Conservation (phyloP, 176 grass and related monocot genomes). For the Oryza meridionalis region DNA sequence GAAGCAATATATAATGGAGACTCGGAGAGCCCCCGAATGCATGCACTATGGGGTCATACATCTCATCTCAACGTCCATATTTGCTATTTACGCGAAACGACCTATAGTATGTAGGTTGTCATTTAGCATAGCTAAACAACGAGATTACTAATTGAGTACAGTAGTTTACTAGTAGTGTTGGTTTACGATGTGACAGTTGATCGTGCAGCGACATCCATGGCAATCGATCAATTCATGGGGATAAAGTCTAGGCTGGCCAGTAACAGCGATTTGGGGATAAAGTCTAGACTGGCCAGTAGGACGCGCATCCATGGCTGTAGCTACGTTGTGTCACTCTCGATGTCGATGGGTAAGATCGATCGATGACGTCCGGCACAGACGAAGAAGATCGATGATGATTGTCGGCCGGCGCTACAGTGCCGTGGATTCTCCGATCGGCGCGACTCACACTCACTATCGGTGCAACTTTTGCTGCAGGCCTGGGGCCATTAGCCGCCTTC, state of each 20-base stretch:
- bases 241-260: background rate
- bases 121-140: background rate
- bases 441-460: too few relatives aligned
- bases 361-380: background rate
- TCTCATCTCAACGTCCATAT: background rate
- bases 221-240: background rate
- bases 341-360: background rate
- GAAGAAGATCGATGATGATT: background rate
- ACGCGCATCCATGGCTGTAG: background rate
- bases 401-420: background rate
- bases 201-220: background rate
- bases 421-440: background rate
- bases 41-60: too few relatives aligned
- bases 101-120: too few relatives aligned
- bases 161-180: background rate
- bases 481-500: too few relatives aligned
- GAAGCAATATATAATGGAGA: background rate
- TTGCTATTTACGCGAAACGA: background rate
- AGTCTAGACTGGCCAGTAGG: background rate
- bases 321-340: background rate
- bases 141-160: background rate
- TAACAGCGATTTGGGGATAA: background rate
- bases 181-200: background rate
- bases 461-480: too few relatives aligned
- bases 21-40: too few relatives aligned